A percentile compares a stretch with the other conserved stretches of the same genome.
phyloP scores from a whole-genome alignment of 768 basidiomycete species.

The Russula earlei region DNA sequence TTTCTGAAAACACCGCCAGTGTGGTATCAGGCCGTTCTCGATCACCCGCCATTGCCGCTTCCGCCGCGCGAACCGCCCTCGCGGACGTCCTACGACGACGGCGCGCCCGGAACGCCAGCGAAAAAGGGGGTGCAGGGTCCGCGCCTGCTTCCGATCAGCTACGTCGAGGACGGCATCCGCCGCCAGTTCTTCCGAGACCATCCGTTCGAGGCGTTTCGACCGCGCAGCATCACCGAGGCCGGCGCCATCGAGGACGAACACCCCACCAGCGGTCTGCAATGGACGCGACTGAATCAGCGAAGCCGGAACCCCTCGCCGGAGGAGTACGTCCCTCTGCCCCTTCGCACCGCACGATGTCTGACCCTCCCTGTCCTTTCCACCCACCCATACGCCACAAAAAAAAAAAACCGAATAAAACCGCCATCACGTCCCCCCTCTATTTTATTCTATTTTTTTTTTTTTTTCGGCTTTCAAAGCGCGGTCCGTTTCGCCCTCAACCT shows the following conservation, averaged over 20 bases:
- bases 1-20: slow-evolving; percentile 57
- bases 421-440: no score
- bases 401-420: no score
- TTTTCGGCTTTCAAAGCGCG: slow-evolving; percentile 38
- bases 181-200: slow-evolving; percentile 92
- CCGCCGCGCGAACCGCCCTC: slow-evolving; percentile 63
- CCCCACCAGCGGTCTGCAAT: slow-evolving; percentile 47
- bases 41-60: slow-evolving; percentile 80
- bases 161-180: slow-evolving; percentile 79
- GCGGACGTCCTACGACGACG: slow-evolving; percentile 44
- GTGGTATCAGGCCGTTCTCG: slow-evolving; percentile 80
- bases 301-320: slow-evolving; percentile 78
- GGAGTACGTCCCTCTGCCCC: slow-evolving; percentile 68
- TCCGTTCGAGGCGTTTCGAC: slow-evolving; percentile 89
- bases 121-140: slow-evolving; percentile 9
- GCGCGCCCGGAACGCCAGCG: slow-evolving; percentile 7
- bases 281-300: slow-evolving; percentile 76
- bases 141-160: slow-evolving; percentile 51
- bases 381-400: no score
- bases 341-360: no score
- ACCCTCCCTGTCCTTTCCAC: no score
- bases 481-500: slow-evolving; percentile 76
- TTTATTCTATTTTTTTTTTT: no score
- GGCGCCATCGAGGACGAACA: slow-evolving; percentile 47
- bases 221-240: slow-evolving; percentile 66